phyloP scores from a whole-genome alignment of 2,329 filamentous ascomycete species.

The Exophiala sp. region DNA sequence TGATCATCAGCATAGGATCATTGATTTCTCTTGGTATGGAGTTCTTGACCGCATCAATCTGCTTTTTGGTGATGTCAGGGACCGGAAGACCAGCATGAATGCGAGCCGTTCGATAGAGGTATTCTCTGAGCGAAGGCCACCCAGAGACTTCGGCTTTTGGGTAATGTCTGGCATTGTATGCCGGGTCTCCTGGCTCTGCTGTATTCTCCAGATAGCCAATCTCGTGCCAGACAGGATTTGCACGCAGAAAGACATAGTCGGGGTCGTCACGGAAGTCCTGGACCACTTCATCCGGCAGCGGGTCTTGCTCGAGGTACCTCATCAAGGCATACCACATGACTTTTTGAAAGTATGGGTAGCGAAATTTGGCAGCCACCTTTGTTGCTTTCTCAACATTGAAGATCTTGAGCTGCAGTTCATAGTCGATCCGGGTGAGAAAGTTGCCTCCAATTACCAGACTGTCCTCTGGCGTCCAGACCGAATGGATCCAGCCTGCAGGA shows the following conservation, averaged over 20 bases:
- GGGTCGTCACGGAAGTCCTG: slow-evolving; percentile 55
- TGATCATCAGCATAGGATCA: slow-evolving; percentile 59
- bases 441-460: slow-evolving; percentile 70
- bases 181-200: slow-evolving; percentile 50
- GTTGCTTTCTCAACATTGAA: slow-evolving; percentile 65
- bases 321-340: slow-evolving; percentile 65
- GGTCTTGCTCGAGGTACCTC: slow-evolving; percentile 62
- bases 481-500: slow-evolving; percentile 69
- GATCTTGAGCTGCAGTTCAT: slow-evolving; percentile 64
- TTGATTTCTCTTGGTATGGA: slow-evolving; percentile 62
- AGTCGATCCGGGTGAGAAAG: slow-evolving; percentile 63
- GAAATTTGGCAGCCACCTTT: slow-evolving; percentile 62
- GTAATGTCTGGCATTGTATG: slow-evolving; percentile 60
- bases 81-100: slow-evolving; percentile 57
- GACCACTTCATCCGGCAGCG: slow-evolving; percentile 56
- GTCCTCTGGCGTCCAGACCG: slow-evolving; percentile 67
- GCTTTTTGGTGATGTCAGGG: slow-evolving; percentile 58
- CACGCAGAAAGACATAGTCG: slow-evolving; percentile 51
- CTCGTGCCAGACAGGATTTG: slow-evolving; percentile 57
- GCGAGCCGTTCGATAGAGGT: slow-evolving; percentile 61
- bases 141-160: slow-evolving; percentile 61
- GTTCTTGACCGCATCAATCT: slow-evolving; percentile 57
- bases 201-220: slow-evolving; percentile 53
- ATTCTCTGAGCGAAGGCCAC: slow-evolving; percentile 56
- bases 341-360: slow-evolving; percentile 67